Evolutionary conservation across 1,139 yeast genomes (phyloP).

Genomic region (Geotrichum reessii): DNA sequence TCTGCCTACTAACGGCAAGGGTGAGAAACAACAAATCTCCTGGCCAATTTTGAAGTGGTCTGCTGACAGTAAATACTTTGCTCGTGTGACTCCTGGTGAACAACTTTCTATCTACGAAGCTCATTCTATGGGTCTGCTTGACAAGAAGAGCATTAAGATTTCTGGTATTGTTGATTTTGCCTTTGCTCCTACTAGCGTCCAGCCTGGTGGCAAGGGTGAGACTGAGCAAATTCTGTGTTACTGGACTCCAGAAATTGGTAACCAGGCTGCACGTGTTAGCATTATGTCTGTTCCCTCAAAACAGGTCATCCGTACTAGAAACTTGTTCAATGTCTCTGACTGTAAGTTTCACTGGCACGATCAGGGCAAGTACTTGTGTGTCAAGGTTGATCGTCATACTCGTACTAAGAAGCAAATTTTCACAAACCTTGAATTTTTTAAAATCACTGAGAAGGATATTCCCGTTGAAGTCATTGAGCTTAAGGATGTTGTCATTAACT

Average conservation of each 20-base stretch:
- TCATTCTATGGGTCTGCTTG: conserved; percentile 69
- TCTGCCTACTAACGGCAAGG: conserved; percentile 43
- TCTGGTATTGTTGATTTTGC: conserved; percentile 88
- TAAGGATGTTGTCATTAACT: conserved; percentile 79
- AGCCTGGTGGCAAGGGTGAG: conserved; percentile 48
- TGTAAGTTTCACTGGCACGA: conserved; percentile 95
- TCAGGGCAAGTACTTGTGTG: conserved; percentile 77
- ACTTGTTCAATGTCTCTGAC: conserved; percentile 89
- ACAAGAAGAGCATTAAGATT: conserved; percentile 77
- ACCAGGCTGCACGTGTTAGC: conserved; percentile 93
- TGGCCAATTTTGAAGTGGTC: conserved; percentile 99
- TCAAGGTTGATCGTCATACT: conserved; percentile 94
- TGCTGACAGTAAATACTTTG: conserved; percentile 86
- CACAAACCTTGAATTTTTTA: conserved; percentile 90
- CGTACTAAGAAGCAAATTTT: conserved; percentile 88
- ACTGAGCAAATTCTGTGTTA: conserved; percentile 71
- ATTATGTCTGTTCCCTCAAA: conserved; percentile 84
- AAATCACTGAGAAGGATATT: conserved; percentile 76
- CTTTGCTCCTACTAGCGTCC: conserved; percentile 87
- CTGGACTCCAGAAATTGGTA: conserved; percentile 93
- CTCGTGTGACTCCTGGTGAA: conserved; percentile 92
- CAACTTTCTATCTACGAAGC: conserved; percentile 72
- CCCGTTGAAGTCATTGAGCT: conserved; percentile 94
- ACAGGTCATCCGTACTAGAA: conserved; percentile 79
- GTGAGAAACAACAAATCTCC: conserved; percentile 50